phyloP scores from a whole-genome alignment of 768 basidiomycete genomes.

The Tulasnella sp. region DNA sequence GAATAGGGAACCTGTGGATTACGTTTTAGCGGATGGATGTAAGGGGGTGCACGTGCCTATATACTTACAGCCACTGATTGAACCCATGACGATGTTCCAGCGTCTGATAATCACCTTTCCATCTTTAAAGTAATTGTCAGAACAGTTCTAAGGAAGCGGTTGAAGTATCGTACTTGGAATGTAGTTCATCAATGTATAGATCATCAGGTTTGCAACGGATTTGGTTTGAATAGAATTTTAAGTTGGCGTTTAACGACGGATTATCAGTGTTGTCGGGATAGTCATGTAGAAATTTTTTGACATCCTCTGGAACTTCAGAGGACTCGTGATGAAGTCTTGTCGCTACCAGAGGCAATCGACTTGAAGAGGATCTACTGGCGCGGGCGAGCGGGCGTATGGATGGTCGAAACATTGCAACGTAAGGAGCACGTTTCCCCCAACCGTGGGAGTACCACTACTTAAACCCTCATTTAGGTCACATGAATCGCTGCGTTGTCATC shows the following conservation, averaged over 20 bases:
- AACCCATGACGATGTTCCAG: conserved; percentile 59
- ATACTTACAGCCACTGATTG: conserved; percentile 65
- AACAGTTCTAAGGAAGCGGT: neutral
- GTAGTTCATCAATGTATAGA: conserved; percentile 48
- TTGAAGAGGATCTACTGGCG: too few relatives aligned
- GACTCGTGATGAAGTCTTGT: too few relatives aligned
- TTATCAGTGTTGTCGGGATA: conserved; percentile 39
- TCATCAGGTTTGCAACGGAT: conserved; percentile 48
- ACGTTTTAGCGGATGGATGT: neutral
- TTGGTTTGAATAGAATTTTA: conserved; percentile 48
- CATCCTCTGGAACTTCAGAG: conserved; percentile 45
- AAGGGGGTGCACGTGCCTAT: too few relatives aligned
- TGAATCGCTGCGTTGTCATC: too few relatives aligned
- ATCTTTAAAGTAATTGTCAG: conserved; percentile 32
- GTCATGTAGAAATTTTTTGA: conserved; percentile 42
- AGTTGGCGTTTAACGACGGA: conserved; percentile 32
- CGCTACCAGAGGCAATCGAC: too few relatives aligned
- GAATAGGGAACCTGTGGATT: conserved; percentile 53
- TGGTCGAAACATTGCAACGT: too few relatives aligned
- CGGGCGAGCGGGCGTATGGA: too few relatives aligned
- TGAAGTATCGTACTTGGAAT: conserved; percentile 34
- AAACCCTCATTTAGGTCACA: too few relatives aligned
- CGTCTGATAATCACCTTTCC: conserved; percentile 46
- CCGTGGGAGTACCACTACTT: too few relatives aligned
- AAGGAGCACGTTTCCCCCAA: too few relatives aligned